A percentile compares a stretch with the other conserved stretches of the same genome.
Evolutionary conservation across 176 grass and related monocot genomes (phyloP).

Genomic region (Paspalum notatum): DNA sequence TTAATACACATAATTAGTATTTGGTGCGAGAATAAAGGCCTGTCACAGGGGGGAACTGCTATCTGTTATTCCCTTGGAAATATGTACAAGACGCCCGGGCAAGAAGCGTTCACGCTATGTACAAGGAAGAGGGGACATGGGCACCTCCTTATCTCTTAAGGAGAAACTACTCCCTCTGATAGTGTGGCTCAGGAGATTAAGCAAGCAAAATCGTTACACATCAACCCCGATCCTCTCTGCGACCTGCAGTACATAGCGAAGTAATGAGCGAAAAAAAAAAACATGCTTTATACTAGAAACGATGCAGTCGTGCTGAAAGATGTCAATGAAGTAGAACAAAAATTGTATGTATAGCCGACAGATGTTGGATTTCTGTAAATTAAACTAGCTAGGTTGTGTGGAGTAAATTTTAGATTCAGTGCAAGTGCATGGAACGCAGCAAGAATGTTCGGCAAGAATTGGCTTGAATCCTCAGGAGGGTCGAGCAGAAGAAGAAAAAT

Average conservation of each 20-base stretch:
- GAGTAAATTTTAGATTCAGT: background rate
- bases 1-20: background rate
- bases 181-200: conserved; percentile 10
- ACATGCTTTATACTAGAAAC: background rate
- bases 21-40: background rate
- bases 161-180: background rate
- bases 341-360: background rate
- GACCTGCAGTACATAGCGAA: conserved; percentile 30
- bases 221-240: conserved; percentile 62
- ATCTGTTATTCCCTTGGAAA: background rate
- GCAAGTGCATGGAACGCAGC: background rate
- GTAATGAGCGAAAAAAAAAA: conserved; percentile 12
- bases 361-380: background rate
- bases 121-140: conserved; percentile 16
- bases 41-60: background rate
- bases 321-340: background rate
- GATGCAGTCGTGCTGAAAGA: background rate
- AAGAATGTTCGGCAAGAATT: background rate
- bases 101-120: conserved; percentile 30
- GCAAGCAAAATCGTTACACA: background rate
- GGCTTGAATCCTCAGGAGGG: background rate
- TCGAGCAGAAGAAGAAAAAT: conserved; percentile 13
- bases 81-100: background rate
- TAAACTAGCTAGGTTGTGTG: background rate
- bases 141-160: no score